A percentile compares a stretch with the other conserved stretches of the same genome.
These are phyloP conservation scores for Xylaria curta DNA, from an alignment of 495 filamentous ascomycete species.

Conservation along the genomic window DNA sequence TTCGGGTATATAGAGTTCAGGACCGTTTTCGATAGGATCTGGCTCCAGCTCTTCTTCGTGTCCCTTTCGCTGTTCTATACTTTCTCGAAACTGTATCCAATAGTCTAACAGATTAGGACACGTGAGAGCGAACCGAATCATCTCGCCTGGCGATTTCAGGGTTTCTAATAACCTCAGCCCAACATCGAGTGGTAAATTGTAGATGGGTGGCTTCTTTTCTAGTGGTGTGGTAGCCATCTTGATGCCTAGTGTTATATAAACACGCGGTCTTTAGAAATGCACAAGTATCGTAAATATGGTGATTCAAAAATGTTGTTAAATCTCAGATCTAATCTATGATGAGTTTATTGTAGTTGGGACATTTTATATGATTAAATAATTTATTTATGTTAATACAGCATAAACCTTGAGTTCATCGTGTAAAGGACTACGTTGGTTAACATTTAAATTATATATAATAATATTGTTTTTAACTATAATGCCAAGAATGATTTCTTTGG, in stretches of 20 bases:
- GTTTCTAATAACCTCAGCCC: neutral
- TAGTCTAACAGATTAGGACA: neutral
- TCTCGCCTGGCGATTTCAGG: neutral
- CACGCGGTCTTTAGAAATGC: neutral
- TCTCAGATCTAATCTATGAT: neutral
- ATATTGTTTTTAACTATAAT: neutral
- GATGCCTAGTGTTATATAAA: neutral
- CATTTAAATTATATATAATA: too few species aligned
- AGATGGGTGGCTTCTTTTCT: neutral
- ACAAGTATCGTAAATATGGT: neutral
- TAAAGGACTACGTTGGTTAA: too few species aligned
- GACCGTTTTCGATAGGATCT: neutral
- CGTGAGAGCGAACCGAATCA: neutral
- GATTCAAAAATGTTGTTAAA: neutral
- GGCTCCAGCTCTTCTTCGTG: neutral
- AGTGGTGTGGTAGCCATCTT: neutral
- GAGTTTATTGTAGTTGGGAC: neutral
- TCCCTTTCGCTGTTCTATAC: neutral
- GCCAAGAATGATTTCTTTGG: neutral
- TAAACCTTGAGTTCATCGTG: neutral
- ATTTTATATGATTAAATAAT: neutral
- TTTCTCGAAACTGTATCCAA: neutral
- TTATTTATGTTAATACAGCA: neutral
- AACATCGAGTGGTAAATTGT: neutral
- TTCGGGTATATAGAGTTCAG: neutral